Evolutionary conservation across 306 rosid genomes (phyloP).

Genomic region (Vigna nakashimae): DNA sequence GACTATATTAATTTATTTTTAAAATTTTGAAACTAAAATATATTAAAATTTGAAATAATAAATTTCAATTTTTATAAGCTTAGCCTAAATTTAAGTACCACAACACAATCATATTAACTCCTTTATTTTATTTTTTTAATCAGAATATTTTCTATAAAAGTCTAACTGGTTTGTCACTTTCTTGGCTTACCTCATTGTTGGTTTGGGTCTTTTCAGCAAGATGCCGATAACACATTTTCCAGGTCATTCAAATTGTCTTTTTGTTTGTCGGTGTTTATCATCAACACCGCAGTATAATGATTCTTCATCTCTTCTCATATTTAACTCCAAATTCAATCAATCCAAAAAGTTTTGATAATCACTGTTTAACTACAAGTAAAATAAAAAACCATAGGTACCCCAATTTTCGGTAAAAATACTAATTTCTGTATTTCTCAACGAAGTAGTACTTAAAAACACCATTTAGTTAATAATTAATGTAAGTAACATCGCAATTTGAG

Average conservation of each 20-base stretch:
- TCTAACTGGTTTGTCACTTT: not conserved
- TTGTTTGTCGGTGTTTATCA: conserved; percentile 1
- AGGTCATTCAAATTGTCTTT: conserved; percentile 28
- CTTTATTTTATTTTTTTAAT: no score
- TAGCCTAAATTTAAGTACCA: no score
- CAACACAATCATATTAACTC: no score
- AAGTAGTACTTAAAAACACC: not conserved
- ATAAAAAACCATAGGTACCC: not conserved
- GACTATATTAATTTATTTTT: no score
- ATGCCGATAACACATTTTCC: conserved; percentile 8
- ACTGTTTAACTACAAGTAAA: not conserved
- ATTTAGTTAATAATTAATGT: not conserved
- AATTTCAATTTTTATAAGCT: no score
- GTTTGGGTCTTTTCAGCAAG: not conserved
- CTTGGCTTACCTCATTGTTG: conserved; percentile 26
- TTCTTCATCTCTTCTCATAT: not conserved
- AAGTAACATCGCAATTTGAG: not conserved
- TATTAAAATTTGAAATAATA: no score
- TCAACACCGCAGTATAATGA: not conserved
- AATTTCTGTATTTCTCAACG: no score
- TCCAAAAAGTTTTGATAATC: not conserved
- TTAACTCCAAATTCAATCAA: not conserved
- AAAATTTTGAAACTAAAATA: no score
- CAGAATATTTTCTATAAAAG: no score
- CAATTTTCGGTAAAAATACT: not conserved